Percentiles rank a stretch among this genome's conserved stretches.
phyloP scores from a whole-genome alignment of 306 rosid species.

The Corylus americana region DNA sequence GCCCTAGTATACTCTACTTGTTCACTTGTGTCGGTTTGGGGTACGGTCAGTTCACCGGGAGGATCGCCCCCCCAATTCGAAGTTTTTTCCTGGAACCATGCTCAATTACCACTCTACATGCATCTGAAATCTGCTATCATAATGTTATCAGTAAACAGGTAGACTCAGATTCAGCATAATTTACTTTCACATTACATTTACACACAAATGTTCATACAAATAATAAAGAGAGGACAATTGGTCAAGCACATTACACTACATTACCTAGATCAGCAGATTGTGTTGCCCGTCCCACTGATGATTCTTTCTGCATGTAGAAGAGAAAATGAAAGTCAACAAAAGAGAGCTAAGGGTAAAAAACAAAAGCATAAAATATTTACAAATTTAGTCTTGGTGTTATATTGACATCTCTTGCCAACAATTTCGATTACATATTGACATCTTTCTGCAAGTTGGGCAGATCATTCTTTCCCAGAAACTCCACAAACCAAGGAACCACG shows the following conservation, averaged over 20 bases:
- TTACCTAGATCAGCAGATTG: too few relatives aligned
- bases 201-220: slow-evolving; percentile 48
- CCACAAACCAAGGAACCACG: slow-evolving; percentile 58
- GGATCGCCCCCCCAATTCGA: too few relatives aligned
- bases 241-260: slow-evolving; percentile 77
- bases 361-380: too few relatives aligned
- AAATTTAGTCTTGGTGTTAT: neutral
- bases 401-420: neutral
- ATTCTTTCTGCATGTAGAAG: too few relatives aligned
- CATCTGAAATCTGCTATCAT: too few relatives aligned
- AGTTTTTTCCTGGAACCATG: too few relatives aligned
- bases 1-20: too few relatives aligned
- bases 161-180: too few relatives aligned
- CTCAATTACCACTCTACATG: slow-evolving; percentile 44
- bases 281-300: too few relatives aligned
- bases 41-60: too few relatives aligned
- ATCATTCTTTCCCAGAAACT: slow-evolving; percentile 54
- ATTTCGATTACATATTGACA: neutral
- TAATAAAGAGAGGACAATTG: slow-evolving; percentile 44
- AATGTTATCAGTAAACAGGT: too few relatives aligned
- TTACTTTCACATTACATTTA: slow-evolving; percentile 14
- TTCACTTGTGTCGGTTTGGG: too few relatives aligned
- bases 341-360: neutral
- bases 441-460: slow-evolving; percentile 49
- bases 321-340: slow-evolving; percentile 37